Evolutionary conservation across 1,139 yeast genomes (phyloP), one percentile per base, ranked within the genome.

Genomic region (Blastobotrys apis): DNA sequence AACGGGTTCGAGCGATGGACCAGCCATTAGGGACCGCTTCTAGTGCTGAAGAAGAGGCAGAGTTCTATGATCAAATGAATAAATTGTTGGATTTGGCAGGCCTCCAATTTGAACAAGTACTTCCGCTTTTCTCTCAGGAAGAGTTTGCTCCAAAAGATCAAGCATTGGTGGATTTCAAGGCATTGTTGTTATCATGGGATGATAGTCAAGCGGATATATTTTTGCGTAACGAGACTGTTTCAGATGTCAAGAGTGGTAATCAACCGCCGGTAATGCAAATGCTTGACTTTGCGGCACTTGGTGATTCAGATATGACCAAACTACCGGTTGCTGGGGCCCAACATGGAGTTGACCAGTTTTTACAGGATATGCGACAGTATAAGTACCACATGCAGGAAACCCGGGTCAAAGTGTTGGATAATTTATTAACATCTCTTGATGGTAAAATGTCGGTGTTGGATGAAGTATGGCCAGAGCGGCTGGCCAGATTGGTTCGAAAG

Each of bases 341-440:
- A 4, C 58, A 55, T 25, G 44, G 53, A 2, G 54, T 73, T 1
- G 53, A 53, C 4, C 48, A 53, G 4, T 65, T 73, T 39, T 51
- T 78, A 10, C 38, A 56, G 1, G 44, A 50, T 0, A 48, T 75
- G 8, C 71, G 71, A 44, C 45, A 47, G 1, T 48, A 64, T 1
- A 53, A 56, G 4, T 58, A 63, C 22, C 81, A 78, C 55, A 69
- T 73, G 30, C 71, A 69, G 37, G 77, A 77, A 41, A 63, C 76
- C 0, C 71, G 85, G 10, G 33, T 55, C 6, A 51, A 50, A 20
- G 42, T 58, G 9, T 39, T 58, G 6, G 32, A 38, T 10, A 27
- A 13, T 10, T 21, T 45, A 20, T 29, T 45, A 2, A 17, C 37
- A 15, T 8, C 17, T 13, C 32, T 22, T 1, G 44, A 38, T 32